phyloP scores from a whole-genome alignment of 495 filamentous ascomycete genomes.

The Articulospora tetracladia region DNA sequence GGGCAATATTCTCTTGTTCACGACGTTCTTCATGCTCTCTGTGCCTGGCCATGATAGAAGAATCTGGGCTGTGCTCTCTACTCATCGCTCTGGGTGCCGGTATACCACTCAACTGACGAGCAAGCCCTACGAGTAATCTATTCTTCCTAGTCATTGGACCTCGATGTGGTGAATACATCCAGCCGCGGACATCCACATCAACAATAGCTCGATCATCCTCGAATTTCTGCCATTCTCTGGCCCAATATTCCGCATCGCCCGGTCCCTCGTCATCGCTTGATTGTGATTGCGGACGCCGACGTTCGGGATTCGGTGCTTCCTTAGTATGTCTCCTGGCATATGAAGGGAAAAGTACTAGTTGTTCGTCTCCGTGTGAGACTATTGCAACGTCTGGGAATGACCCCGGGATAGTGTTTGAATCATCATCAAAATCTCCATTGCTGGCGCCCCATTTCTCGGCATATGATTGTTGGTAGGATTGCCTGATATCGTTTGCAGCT shows the following conservation, averaged over 20 bases:
- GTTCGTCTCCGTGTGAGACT: slow-evolving; percentile 73
- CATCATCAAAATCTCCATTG: slow-evolving; percentile 49
- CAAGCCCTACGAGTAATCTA: slow-evolving; percentile 76
- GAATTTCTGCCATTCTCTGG: slow-evolving; percentile 61
- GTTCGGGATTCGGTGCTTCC: slow-evolving; percentile 22
- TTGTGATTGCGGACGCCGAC: slow-evolving; percentile 21
- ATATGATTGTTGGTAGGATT: slow-evolving; percentile 86
- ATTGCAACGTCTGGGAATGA: slow-evolving; percentile 80
- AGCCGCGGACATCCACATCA: slow-evolving; percentile 91
- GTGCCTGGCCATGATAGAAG: slow-evolving; percentile 22
- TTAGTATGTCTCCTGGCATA: slow-evolving; percentile 68
- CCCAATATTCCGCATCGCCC: slow-evolving; percentile 63
- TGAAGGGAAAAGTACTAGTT: slow-evolving; percentile 92
- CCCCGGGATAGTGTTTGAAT: slow-evolving; percentile 60
- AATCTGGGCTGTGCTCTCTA: slow-evolving; percentile 20
- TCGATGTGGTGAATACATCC: slow-evolving; percentile 78
- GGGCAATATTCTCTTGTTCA: slow-evolving; percentile 60
- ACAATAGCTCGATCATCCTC: slow-evolving; percentile 80
- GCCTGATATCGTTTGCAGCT: slow-evolving; percentile 86
- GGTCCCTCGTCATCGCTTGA: slow-evolving; percentile 16
- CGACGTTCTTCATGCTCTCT: slow-evolving; percentile 38
- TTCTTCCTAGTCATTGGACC: slow-evolving; percentile 89
- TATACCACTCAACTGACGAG: slow-evolving; percentile 79
- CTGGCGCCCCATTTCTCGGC: slow-evolving; percentile 47
- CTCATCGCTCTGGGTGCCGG: slow-evolving; percentile 51